Conservation (phyloP, 2,329 filamentous ascomycete genomes). For the Fusarium austroafricanum region DNA sequence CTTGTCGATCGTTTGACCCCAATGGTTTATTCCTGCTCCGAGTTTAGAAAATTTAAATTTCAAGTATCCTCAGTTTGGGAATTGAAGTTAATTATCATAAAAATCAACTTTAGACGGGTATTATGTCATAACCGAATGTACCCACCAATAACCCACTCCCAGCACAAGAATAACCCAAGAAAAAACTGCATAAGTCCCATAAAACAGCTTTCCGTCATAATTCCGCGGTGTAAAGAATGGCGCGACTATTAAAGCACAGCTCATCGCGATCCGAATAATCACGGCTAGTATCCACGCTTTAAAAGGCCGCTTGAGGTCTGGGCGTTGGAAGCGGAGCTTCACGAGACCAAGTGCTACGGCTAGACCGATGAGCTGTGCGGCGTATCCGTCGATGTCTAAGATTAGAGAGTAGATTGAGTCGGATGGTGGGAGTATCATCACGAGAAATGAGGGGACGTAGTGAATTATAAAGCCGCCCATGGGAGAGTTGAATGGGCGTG, state of each 20-base stretch:
- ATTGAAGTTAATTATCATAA: no score
- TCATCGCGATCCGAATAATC: slow-evolving; percentile 64
- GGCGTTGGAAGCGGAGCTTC: slow-evolving; percentile 68
- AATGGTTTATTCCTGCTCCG: no score
- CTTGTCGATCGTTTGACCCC: no score
- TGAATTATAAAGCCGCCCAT: slow-evolving; percentile 76
- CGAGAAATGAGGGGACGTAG: slow-evolving; percentile 74
- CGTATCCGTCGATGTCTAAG: slow-evolving; percentile 77
- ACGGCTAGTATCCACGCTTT: slow-evolving; percentile 72
- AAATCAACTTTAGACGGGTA: no score
- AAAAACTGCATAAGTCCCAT: slow-evolving; percentile 59
- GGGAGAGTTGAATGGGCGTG: slow-evolving; percentile 74
- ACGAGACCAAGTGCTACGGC: slow-evolving; percentile 69
- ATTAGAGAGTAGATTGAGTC: slow-evolving; percentile 78
- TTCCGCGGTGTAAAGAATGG: slow-evolving; percentile 69
- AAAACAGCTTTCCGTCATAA: slow-evolving; percentile 55
- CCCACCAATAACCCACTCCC: slow-evolving; percentile 73
- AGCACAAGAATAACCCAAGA: slow-evolving; percentile 63
- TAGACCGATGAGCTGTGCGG: slow-evolving; percentile 69
- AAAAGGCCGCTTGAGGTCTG: slow-evolving; percentile 72
- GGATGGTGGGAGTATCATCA: slow-evolving; percentile 73
- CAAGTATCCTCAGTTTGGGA: no score
- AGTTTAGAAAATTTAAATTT: no score
- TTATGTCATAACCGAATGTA: no score
- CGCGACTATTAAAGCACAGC: slow-evolving; percentile 66